Conservation (phyloP, 305 asterid genomes). For the Fraxinus xanthoxyloides region DNA sequence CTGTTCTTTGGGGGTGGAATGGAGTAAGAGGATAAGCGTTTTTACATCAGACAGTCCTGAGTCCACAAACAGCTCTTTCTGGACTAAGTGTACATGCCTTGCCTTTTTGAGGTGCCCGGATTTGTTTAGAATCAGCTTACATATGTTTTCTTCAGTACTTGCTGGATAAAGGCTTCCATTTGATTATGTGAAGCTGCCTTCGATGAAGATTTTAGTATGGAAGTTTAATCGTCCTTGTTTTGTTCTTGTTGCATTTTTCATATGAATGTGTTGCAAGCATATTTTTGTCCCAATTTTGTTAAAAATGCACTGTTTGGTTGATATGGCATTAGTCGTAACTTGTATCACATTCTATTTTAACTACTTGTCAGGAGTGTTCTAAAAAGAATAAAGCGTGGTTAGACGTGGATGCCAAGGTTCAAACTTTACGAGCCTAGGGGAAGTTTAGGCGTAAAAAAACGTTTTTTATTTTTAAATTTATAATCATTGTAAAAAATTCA, state of each 20-base stretch:
- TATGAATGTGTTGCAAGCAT: not conserved
- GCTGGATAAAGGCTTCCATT: constrained; percentile 39
- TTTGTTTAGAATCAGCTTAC: not conserved
- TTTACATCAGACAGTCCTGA: not conserved
- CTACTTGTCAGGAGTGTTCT: too few relatives aligned
- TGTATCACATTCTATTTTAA: not conserved
- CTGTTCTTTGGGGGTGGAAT: constrained; percentile 3
- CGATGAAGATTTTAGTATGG: not conserved
- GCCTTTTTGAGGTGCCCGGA: not conserved
- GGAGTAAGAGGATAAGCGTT: not conserved
- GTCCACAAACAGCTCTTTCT: not conserved
- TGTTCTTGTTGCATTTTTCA: not conserved
- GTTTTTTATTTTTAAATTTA: too few relatives aligned
- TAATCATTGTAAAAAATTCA: too few relatives aligned
- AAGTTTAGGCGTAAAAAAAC: too few relatives aligned
- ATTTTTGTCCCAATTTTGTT: not conserved
- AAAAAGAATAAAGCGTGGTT: too few relatives aligned
- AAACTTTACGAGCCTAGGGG: too few relatives aligned
- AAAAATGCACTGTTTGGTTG: not conserved
- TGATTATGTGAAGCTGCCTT: constrained; percentile 42
- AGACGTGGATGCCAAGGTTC: too few relatives aligned
- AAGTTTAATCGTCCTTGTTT: not conserved
- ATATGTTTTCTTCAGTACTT: not conserved
- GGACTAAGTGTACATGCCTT: constrained; percentile 9
- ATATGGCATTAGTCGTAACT: not conserved